Evolutionary conservation across 1,284 basidiomycete genomes (phyloP).

Genomic region (Mycocalia duriaeana): DNA sequence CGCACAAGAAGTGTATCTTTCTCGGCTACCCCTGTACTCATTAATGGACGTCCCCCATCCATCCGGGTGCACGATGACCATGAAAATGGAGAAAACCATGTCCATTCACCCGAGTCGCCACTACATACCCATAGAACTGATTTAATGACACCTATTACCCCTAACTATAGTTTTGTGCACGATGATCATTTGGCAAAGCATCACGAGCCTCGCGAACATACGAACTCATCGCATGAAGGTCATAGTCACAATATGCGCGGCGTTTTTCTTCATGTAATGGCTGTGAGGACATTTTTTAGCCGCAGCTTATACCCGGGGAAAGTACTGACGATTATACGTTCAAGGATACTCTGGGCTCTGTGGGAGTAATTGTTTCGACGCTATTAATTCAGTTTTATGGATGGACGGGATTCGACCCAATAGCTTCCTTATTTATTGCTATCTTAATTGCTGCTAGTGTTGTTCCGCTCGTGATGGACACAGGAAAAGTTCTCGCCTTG

Average conservation of each 20-base stretch:
- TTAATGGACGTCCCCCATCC: conserved; percentile 1
- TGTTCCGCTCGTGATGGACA: conserved; percentile 91
- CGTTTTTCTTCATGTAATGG: conserved; percentile 93
- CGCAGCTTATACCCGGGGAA: neutral
- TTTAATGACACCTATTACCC: conserved; percentile 45
- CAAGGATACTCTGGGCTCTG: conserved; percentile 85
- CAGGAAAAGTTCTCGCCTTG: conserved; percentile 83
- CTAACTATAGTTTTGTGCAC: conserved; percentile 55
- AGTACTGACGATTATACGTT: conserved; percentile 10
- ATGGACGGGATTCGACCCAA: conserved; percentile 99
- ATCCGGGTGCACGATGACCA: conserved; percentile 2
- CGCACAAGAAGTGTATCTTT: neutral
- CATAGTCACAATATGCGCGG: conserved; percentile 99
- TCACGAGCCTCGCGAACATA: conserved; percentile 46
- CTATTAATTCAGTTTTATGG: conserved; percentile 93
- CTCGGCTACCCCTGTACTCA: neutral
- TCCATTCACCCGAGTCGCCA: conserved; percentile 10
- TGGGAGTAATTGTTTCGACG: conserved; percentile 98
- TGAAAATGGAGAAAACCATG: conserved; percentile 9
- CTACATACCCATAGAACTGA: conserved; percentile 1
- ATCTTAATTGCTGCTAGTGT: conserved; percentile 93
- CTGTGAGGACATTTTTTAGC: conserved; percentile 43
- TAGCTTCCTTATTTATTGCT: conserved; percentile 96
- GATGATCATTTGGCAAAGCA: conserved; percentile 56
- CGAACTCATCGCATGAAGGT: conserved; percentile 65